A percentile compares a stretch with the other conserved stretches of the same genome.
phyloP scores from a whole-genome alignment of 257 asterid species.

The Jasminum sambac region DNA sequence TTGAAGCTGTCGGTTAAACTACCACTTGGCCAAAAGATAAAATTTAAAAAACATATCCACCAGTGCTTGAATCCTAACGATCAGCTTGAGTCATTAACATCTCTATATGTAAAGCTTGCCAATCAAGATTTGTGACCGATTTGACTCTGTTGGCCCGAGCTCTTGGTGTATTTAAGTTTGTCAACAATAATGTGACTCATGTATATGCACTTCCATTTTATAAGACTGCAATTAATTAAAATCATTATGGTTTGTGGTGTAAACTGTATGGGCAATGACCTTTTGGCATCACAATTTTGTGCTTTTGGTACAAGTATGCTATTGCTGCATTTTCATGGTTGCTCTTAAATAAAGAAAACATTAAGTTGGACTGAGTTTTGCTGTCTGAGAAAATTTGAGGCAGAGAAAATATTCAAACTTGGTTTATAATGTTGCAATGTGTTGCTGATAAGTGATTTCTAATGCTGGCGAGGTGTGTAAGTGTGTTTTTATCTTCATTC shows the following conservation, averaged over 20 bases:
- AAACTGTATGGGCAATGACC: neutral
- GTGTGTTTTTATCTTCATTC: neutral
- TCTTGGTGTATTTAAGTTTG: neutral
- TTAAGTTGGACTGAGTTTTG: neutral
- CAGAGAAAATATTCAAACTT: neutral
- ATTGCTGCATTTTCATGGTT: neutral
- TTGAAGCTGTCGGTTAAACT: neutral
- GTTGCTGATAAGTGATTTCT: neutral
- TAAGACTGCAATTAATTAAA: neutral
- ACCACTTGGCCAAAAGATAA: neutral
- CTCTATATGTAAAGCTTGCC: neutral
- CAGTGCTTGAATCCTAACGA: neutral
- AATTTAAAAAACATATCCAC: neutral
- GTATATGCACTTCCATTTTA: neutral
- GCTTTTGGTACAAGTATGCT: neutral
- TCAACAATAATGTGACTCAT: neutral
- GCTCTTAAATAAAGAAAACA: neutral
- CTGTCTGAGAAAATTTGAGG: neutral
- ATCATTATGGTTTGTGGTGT: too few species aligned
- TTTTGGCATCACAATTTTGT: neutral
- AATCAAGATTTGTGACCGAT: neutral
- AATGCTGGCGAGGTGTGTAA: neutral
- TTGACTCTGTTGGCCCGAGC: neutral
- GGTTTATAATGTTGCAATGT: neutral
- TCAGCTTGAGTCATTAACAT: neutral